Base-by-base conservation (phyloP, 2,329 filamentous ascomycete species). In the Aspergillus nomiae region DNA sequence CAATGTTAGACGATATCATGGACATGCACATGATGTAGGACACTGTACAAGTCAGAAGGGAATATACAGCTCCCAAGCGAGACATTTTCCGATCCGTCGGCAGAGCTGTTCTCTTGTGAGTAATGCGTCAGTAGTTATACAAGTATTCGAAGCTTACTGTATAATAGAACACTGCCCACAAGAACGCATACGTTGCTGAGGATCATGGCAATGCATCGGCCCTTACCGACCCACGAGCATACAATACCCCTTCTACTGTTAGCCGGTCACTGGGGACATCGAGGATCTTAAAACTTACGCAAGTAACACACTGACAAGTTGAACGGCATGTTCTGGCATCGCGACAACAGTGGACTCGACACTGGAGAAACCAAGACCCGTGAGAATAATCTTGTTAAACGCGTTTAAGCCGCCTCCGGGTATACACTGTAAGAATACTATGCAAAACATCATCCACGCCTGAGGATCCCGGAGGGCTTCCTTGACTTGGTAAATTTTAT, bases 11-110 rank as follows among this genome's bases (percentile, higher is more conserved):
- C 3, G 56, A 58, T 36, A 58, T 45, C 14, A 58, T 10, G 19
- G 24, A 30, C 56, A 58, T 58, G 56, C 56, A 58, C 56, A 58
- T 58, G 8, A 58, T 58, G 5, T 58, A 58, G 4, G 56, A 34
- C 5, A 58, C 56, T 8, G 38, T 46, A 34, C 32, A 56, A 16
- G 36, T 56, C 2, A 56, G 24, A 24, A 55, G 30, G 2, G 54
- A 43, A 43, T 43, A 41, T 26, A 56, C 54, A 43, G 36, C 36
- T 14, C 54, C 32, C 12, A 56, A 16, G 6, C 54, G 32, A 3
- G 54, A 56, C 32, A 56, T 56, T n/a, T 28, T 56, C 8, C 36
- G 46, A 11, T 43, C 54, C 2, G n/a, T 19, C 26, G 54, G 54
- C 6, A 56, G 36, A 19, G 54, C 54, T 56, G 3, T 2, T 19